Base-by-base conservation (phyloP, 805 yeast genomes). In the Spathaspora passalidarum region DNA sequence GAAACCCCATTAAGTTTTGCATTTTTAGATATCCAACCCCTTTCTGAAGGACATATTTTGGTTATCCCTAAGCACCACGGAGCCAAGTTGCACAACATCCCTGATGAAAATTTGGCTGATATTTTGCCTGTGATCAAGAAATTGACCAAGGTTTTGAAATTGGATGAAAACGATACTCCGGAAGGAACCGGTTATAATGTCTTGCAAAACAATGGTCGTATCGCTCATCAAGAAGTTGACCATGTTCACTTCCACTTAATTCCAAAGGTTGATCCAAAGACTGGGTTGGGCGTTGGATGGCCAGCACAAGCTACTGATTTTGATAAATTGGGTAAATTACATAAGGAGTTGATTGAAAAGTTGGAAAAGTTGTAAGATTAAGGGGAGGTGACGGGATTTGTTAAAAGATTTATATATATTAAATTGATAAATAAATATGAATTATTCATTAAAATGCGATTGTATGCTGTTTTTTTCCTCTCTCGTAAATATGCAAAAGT, bases 221-320 rank as follows among this genome's bases (percentile, higher is more conserved):
- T 91, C 60, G 99, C 98, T 10, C 98, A 94, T 62, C 99, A 92
- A 72, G 85, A 78, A 46, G 98, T 94, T 47, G 94, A 87, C 55
- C 99, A 92, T 63, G 97, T 94, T 48, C 99, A 92, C 65, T 87
- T 94, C 79, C 99, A 92, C 65, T 80, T 92, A 65, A 92, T 92
- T 62, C 99, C 99, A 42, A 92, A 92, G 78, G 78, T 77, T 48
- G 84, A 82, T 56, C 71, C 66, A 1, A 76, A 77, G 35, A 73
- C 91, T 16, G 99, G 99, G 1, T 76, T 92, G 52, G 77, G 76
- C 29, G 89, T 92, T 25, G 96, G 94, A 21, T 94, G 99, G 98
- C 98, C 98, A n/a, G 84, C 90, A 16, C 79, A 82, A 56, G 80
- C 75, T 46, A 86, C 92, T 25, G 86, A 87, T 60, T 82, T 87